Conservation (phyloP, 164 flowering plant genomes). For the Taxillus chinensis region DNA sequence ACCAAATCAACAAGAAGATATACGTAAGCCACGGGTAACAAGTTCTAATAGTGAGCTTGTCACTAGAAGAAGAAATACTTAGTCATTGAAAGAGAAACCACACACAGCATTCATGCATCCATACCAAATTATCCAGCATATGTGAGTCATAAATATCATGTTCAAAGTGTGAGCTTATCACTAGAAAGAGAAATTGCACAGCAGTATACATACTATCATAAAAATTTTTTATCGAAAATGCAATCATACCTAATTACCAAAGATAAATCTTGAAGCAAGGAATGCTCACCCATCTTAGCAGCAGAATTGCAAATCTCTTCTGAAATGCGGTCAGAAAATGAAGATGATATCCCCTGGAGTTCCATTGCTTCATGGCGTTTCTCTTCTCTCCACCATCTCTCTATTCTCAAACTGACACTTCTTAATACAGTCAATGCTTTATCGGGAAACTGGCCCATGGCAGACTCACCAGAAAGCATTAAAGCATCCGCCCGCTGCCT, state of each 20-base stretch:
- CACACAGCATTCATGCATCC: no score
- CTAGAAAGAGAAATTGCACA: no score
- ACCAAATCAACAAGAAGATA: no score
- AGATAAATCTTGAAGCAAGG: not conserved
- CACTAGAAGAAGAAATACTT: no score
- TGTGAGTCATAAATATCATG: no score
- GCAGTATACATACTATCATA: no score
- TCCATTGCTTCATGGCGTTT: conserved; percentile 67
- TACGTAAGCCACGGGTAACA: no score
- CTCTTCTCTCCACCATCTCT: conserved; percentile 96
- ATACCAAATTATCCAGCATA: no score
- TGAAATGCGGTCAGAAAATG: conserved; percentile 67
- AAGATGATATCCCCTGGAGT: conserved; percentile 54
- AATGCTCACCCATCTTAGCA: conserved; percentile 80
- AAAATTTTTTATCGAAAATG: not conserved
- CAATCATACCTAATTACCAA: not conserved
- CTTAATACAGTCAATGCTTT: conserved; percentile 84
- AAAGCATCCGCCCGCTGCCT: conserved; percentile 90
- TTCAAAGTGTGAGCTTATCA: no score
- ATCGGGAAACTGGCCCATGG: conserved; percentile 93
- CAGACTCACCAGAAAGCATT: conserved; percentile 99
- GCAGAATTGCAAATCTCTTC: conserved; percentile 97
- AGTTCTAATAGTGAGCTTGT: no score
- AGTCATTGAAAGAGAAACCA: no score
- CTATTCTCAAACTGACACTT: conserved; percentile 86